Base-by-base conservation (phyloP, 768 basidiomycete genomes). In the Lactarius hengduanensis region DNA sequence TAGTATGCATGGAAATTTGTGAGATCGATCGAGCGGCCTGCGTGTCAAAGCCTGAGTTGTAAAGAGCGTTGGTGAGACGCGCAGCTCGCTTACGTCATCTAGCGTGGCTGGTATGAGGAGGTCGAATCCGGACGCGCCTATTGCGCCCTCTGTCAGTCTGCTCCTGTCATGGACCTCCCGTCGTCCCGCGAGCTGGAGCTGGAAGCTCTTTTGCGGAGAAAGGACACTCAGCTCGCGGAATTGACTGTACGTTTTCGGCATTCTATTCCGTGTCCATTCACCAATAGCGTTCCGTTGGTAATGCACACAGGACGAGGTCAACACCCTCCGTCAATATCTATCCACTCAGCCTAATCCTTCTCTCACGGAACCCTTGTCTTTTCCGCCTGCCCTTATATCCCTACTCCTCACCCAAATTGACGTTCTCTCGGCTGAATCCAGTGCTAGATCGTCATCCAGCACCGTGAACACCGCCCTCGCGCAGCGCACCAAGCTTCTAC, bases 101-200 rank as follows among this genome's bases (percentile, higher is more conserved):
- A 43, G 62, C 57, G 66, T 43, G 62, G 40, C 40, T 16, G 50
- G 64, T 61, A 53, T 60, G 59, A 43, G 30, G 20, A 34, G 30
- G 47, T 47, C n/a, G 36, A 22, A 58, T 43, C 40, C n/a, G 28
- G 66, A 67, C 66, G 66, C 66, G 68, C 67, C 47, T 36, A 28
- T 67, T 63, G 58, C 58, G 65, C 54, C 65, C 65, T 67, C 59
- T 61, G 66, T 59, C 68, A 53, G 59, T 41, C 53, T 63, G 20
- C 56, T 65, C 59, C 59, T 45, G 56, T 47, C 74, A 91, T 91
- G 89, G 84, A 86, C 67, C 77, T 91, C 40, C 92, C 92, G 26
- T 83, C 87, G 55, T 77, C 85, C 61, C 83, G 92, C 75, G 91
- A 94, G 77, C 80, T 92, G 68, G 90, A 93, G 75, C 86, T 94